These are phyloP conservation scores for Phytopythium oedochilum DNA, from an alignment of 352 stramenopile genomes.

Conservation along the genomic window DNA sequence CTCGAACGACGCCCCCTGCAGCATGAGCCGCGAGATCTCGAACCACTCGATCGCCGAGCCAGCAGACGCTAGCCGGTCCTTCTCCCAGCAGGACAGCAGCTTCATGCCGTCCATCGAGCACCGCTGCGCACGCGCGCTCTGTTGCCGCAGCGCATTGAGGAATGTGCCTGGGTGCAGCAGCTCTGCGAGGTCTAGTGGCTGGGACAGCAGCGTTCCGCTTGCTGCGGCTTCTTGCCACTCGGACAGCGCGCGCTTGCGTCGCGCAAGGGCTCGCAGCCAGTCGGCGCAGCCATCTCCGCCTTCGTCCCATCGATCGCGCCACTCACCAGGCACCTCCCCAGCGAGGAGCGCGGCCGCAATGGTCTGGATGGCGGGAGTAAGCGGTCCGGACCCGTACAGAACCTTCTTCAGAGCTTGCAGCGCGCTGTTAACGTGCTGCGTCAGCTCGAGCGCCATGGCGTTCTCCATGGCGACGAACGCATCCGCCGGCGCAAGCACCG, in stretches of 20 bases:
- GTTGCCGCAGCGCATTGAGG: constrained; percentile 91
- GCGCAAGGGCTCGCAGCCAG: constrained; percentile 82
- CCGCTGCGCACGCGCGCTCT: constrained; percentile 79
- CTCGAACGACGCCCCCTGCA: constrained; percentile 89
- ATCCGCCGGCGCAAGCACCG: constrained; percentile 67
- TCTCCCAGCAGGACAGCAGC: constrained; percentile 87
- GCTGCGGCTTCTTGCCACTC: constrained; percentile 76
- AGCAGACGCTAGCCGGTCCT: constrained; percentile 42
- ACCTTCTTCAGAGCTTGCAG: constrained; percentile 86
- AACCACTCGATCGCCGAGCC: constrained; percentile 62
- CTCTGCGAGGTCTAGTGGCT: constrained; percentile 85
- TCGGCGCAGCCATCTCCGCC: constrained; percentile 56
- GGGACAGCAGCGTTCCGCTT: constrained; percentile 61
- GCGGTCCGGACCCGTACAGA: constrained; percentile 86
- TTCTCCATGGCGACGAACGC: constrained; percentile 91
- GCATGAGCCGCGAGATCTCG: constrained; percentile 68
- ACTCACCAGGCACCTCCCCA: constrained; percentile 68
- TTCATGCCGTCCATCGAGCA: constrained; percentile 91
- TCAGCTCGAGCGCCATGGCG: constrained; percentile 72
- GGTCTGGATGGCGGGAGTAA: constrained; percentile 87
- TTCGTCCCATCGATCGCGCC: constrained; percentile 84
- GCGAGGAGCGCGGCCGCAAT: constrained; percentile 72
- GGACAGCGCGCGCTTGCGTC: constrained; percentile 74
- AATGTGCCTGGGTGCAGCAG: constrained; percentile 93
- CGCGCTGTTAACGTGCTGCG: constrained; percentile 58